These are phyloP conservation scores for Phytophthora meadii DNA, from an alignment of 352 stramenopile species.

Conservation along the genomic window DNA sequence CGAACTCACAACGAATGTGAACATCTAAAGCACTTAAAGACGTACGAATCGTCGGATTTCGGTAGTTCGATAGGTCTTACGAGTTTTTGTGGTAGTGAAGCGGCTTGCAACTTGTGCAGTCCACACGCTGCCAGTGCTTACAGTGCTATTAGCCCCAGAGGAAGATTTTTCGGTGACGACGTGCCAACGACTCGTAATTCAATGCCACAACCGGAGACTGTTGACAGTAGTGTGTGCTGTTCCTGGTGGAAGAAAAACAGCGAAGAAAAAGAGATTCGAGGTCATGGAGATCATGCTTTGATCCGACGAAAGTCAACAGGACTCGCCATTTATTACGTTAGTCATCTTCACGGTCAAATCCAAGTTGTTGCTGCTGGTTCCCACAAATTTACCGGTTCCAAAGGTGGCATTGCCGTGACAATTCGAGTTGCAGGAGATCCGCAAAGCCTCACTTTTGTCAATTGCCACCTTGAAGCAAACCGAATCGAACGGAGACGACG, in stretches of 20 bases:
- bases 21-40: constrained; percentile 1
- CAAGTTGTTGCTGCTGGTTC: constrained; percentile 54
- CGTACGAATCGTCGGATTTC: constrained; percentile 21
- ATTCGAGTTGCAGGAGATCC: constrained; percentile 50
- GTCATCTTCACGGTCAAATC: constrained; percentile 42
- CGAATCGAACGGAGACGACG: constrained; percentile 50
- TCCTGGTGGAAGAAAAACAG: constrained; percentile 23
- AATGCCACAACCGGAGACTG: not conserved
- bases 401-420: constrained; percentile 65
- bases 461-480: constrained; percentile 78
- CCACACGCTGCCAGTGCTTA: constrained; percentile 10
- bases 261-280: constrained; percentile 53
- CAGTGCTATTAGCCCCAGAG: constrained; percentile 12
- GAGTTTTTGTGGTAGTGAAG: constrained; percentile 19
- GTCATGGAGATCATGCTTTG: constrained; percentile 68
- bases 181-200: not conserved
- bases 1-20: constrained; percentile 12
- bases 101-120: constrained; percentile 17
- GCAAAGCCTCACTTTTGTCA: constrained; percentile 71
- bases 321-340: constrained; percentile 63
- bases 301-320: constrained; percentile 73
- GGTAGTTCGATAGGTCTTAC: constrained; percentile 7
- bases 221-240: not conserved
- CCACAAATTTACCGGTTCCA: constrained; percentile 74
- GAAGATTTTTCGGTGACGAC: constrained; percentile 19